These are phyloP conservation scores for Exserohilum turcica DNA, from an alignment of 2,329 filamentous ascomycete genomes.

Conservation along the genomic window DNA sequence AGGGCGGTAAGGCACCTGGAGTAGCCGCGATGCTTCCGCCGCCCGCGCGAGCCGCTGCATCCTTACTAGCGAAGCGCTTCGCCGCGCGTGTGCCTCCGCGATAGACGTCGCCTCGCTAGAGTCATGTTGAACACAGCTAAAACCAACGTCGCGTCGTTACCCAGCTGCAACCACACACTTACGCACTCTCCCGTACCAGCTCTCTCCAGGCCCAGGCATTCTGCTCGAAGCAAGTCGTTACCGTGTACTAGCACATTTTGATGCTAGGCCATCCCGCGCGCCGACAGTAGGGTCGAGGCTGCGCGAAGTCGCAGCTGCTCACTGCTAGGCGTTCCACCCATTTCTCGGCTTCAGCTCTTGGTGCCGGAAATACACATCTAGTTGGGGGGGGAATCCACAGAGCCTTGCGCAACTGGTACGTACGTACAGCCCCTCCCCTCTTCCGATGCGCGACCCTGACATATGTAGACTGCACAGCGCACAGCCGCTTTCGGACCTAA, in stretches of 20 bases:
- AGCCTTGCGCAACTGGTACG: slow-evolving; percentile 6
- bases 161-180: neutral
- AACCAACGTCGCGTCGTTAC: slow-evolving; percentile 20
- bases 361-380: slow-evolving; percentile 3
- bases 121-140: slow-evolving; percentile 21
- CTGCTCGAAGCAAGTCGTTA: neutral
- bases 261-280: neutral
- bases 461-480: neutral
- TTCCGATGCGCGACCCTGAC: neutral
- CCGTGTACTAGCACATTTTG: neutral
- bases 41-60: slow-evolving; percentile 13
- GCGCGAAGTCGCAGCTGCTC: neutral
- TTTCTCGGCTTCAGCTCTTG: neutral
- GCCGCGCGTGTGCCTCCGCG: slow-evolving; percentile 12
- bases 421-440: neutral
- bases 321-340: slow-evolving; percentile 3
- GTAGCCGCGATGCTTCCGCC: slow-evolving; percentile 19
- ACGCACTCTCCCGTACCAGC: neutral
- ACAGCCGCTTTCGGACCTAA: neutral
- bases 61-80: slow-evolving; percentile 15
- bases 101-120: slow-evolving; percentile 25
- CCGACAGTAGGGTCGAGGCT: neutral
- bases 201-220: neutral
- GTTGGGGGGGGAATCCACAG: neutral
- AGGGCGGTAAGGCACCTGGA: slow-evolving; percentile 11